A percentile compares a stretch with the other conserved stretches of the same genome.
phyloP scores from a whole-genome alignment of 805 yeast species.

The Candida methanosorbosa region DNA sequence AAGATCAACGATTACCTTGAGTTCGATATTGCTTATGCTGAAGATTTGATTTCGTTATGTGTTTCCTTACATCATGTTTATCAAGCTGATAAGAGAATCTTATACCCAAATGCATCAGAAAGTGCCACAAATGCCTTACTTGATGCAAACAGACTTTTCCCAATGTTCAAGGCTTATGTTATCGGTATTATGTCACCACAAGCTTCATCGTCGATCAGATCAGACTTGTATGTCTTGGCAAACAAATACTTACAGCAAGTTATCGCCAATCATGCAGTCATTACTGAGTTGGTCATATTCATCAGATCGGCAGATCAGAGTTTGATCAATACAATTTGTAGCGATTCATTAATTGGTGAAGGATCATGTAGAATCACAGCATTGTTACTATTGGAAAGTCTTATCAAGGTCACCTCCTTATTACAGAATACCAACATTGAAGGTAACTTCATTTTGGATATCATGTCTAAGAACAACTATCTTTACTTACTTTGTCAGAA shows the following conservation, averaged over 20 bases:
- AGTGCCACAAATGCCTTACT: conserved; percentile 23
- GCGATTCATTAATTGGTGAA: conserved; percentile 74
- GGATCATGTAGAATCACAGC: conserved; percentile 72
- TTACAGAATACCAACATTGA: conserved; percentile 46
- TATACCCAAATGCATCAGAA: conserved; percentile 11
- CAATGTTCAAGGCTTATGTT: conserved; percentile 66
- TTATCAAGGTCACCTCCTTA: conserved; percentile 30
- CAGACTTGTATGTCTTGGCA: conserved; percentile 71
- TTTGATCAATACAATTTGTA: conserved; percentile 56
- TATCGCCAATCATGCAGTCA: conserved; percentile 29
- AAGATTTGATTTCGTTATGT: conserved; percentile 67
- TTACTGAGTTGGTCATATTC: conserved; percentile 41
- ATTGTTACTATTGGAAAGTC: conserved; percentile 55
- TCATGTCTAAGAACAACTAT: conserved; percentile 57
- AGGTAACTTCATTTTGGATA: conserved; percentile 48
- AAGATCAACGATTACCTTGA: conserved; percentile 69
- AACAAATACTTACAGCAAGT: conserved; percentile 55
- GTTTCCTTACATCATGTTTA: conserved; percentile 62
- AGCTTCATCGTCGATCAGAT: conserved; percentile 58
- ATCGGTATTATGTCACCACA: conserved; percentile 65
- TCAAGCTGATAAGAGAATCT: conserved; percentile 30
- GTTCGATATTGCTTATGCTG: conserved; percentile 55
- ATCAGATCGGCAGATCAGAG: conserved; percentile 52
- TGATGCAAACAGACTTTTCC: conserved; percentile 47
- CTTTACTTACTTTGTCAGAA: conserved; percentile 58